These are phyloP conservation scores for Inga leiocalycina DNA, from an alignment of 306 rosid species.

Conservation along the genomic window DNA sequence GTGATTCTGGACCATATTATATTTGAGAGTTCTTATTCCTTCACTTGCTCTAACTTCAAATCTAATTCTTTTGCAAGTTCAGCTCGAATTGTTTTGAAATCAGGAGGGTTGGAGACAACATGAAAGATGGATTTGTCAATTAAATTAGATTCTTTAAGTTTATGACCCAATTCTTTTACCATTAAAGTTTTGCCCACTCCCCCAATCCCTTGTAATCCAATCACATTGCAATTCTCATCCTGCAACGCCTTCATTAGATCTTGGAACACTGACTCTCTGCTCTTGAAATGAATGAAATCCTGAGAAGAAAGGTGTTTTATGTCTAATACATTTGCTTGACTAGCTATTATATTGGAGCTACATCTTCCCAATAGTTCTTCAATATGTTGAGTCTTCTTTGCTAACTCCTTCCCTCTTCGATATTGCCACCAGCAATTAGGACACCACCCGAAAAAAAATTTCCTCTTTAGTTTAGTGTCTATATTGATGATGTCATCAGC, in stretches of 20 bases:
- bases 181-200: background rate
- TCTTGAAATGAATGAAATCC: background rate
- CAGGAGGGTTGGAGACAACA: background rate
- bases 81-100: background rate
- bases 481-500: background rate
- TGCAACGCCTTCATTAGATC: background rate
- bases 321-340: background rate
- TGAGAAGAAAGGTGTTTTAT: background rate
- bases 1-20: background rate
- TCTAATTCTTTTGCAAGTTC: background rate
- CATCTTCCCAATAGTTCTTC: background rate
- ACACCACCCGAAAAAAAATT: background rate
- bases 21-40: background rate
- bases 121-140: conserved; percentile 18
- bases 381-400: background rate
- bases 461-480: background rate
- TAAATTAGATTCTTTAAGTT: background rate
- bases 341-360: no score
- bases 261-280: background rate
- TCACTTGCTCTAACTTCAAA: accelerated
- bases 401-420: background rate
- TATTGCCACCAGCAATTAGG: background rate
- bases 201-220: background rate
- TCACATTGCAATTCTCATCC: background rate
- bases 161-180: background rate